Evolutionary conservation across 176 grass and related monocot species (phyloP), one percentile per base, ranked within the genome.

Genomic region (Rhynchospora tenuis): DNA sequence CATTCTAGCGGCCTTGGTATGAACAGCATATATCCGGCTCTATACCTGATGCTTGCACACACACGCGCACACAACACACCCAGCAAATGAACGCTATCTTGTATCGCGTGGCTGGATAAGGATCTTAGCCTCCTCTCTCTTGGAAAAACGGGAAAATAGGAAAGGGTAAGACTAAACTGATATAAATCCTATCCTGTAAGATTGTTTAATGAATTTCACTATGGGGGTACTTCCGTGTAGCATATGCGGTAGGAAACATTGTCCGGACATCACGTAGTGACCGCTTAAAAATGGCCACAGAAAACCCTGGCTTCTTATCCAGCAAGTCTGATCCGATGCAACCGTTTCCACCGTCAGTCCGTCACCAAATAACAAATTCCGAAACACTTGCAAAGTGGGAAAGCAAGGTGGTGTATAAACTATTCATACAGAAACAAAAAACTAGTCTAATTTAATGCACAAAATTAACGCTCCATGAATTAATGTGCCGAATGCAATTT

Each of bases 341-440:
- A 67, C 80, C 23, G 80, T 67, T 66, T 82, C 43, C 22, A 65
- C 5, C 61, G 44, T 63, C 60, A 82, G 1, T 5, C n/a, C 80
- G 80, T 67, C 61, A 66, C 44, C 38, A 29, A 19, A 12, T 66
- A 82, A 66, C 80, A 44, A 82, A 82, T 66, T 82, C 59, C 44
- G 50, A 33, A 82, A 60, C 6, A 52, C 13, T 64, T 19, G 59
- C n/a, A 50, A 51, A 50, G 45, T 74, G 42, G 38, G 33, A 70
- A 19, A 70, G 17, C 31, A 44, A 44, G 38, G 16, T 43, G 7
- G 23, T 73, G 22, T 6, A 73, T 48, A 22, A 23, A 73, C 47
- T 73, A 52, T 65, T 7, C 79, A 64, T 64, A 51, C 14, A 44
- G 12, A 65, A 81, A 9, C 17, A 66, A 66, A 51, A 29, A 81